Base-by-base conservation (phyloP, 2,329 filamentous ascomycete genomes). In the Fusarium sp. region DNA sequence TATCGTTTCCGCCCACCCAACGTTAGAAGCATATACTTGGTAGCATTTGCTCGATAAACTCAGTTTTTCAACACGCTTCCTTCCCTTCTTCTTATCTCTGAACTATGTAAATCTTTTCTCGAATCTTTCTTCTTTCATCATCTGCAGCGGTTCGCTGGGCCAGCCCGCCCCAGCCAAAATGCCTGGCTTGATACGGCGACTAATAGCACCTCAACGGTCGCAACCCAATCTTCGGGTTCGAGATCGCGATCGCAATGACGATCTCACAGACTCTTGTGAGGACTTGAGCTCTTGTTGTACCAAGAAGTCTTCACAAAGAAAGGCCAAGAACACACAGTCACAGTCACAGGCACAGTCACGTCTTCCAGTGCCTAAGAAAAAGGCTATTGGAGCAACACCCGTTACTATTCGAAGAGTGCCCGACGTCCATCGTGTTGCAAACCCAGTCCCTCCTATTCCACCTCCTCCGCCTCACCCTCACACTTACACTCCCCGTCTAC, bases 381-480 rank as follows among this genome's bases (percentile, higher is more conserved):
- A 68, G 47, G 46, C 51, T 21, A 36, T 43, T 14, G 28, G 61
- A 13, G 38, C 55, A 17, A 51, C 62, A 14, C 65, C 65, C 24
- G 38, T 78, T 49, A 50, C 82, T 52, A 76, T 82, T 57, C 78
- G 76, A 55, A 79, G 77, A 57, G 75, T 78, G 63, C 75, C 80
- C 60, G 81, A 80, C 57, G 74, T 81, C 54, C 79, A 82, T 70
- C 78, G 78, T 64, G 78, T 81, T 57, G 73, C 78, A 33, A 76
- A 76, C 24, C 77, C 80, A 40, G 60, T 80, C 24, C 80, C 83
- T 49, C 76, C 80, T 45, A 73, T 81, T 19, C 78, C 79, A n/a
- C 28, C 28, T 31, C 28, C 10, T 5, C 28, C 28, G 28, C 28
- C 28, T 31, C 28, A 31, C 28, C 28, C 28, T 31, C 28, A 31